A percentile compares a stretch with the other conserved stretches of the same genome.
Conservation (phyloP, 2,329 filamentous ascomycete genomes). For the Beauveria asiatica region DNA sequence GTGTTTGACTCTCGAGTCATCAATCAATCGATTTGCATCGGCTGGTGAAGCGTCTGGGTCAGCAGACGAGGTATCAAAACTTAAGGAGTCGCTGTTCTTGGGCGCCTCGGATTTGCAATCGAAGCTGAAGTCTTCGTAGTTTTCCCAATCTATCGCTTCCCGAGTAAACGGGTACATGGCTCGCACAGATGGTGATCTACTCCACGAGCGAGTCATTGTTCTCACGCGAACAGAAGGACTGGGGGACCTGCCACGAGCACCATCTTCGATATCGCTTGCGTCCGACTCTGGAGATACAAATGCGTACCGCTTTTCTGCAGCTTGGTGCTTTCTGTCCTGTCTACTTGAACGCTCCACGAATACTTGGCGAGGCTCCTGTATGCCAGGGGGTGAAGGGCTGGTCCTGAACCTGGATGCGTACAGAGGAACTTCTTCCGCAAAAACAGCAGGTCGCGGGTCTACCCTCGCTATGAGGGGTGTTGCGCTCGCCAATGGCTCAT, state of each 20-base stretch:
- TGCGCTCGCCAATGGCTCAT: background rate
- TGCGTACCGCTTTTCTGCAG: background rate
- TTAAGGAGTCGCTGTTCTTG: constrained; percentile 21
- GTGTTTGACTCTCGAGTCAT: constrained; percentile 15
- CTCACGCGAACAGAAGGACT: background rate
- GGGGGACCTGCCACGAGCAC: background rate
- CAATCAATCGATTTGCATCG: constrained; percentile 11
- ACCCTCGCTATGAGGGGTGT: background rate
- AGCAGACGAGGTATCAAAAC: constrained; percentile 20
- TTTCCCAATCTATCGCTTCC: background rate
- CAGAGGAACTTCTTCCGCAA: background rate
- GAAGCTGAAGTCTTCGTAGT: constrained; percentile 9
- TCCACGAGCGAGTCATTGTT: background rate
- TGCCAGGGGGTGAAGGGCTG: background rate
- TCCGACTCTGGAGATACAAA: background rate
- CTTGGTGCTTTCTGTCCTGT: background rate
- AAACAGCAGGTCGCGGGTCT: background rate
- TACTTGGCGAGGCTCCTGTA: background rate
- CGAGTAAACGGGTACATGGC: background rate
- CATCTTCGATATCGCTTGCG: background rate
- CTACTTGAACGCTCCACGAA: background rate
- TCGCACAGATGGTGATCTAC: background rate
- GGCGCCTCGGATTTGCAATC: constrained; percentile 15
- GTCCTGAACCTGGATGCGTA: background rate
- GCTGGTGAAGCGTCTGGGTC: constrained; percentile 17